Percentiles rank a stretch among this genome's conserved stretches.
These are phyloP conservation scores for Sporisorium iseilematis-ciliati DNA, from an alignment of 1,284 basidiomycete genomes.

Conservation along the genomic window DNA sequence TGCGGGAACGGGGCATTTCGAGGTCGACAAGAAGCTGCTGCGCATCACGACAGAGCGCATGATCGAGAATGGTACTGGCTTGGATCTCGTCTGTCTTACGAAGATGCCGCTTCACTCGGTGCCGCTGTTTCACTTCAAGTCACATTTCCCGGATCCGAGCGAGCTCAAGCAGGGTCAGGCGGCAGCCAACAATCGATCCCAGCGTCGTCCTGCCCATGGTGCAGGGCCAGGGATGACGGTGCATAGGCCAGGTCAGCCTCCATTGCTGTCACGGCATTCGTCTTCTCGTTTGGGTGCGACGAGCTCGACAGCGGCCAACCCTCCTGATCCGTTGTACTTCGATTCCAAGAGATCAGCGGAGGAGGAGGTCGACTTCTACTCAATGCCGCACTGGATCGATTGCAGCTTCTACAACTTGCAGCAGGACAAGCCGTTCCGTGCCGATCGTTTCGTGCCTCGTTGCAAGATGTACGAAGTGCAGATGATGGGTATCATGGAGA, in stretches of 20 bases:
- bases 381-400: constrained; percentile 69
- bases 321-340: constrained; percentile 63
- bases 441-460: constrained; percentile 67
- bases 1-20: constrained; percentile 93
- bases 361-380: constrained; percentile 57
- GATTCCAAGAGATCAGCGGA: constrained; percentile 48
- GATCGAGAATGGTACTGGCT: constrained; percentile 90
- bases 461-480: constrained; percentile 69
- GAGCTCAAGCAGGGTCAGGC: constrained; percentile 37
- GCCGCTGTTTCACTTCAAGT: constrained; percentile 69
- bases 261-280: constrained; percentile 34
- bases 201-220: constrained; percentile 24
- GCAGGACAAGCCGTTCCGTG: constrained; percentile 67
- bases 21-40: constrained; percentile 88
- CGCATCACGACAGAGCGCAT: constrained; percentile 94
- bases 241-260: constrained; percentile 27
- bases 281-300: constrained; percentile 29
- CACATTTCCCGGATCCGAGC: constrained; percentile 46
- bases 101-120: constrained; percentile 92
- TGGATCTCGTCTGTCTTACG: constrained; percentile 89
- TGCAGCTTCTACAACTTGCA: constrained; percentile 69
- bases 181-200: constrained; percentile 10
- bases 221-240: constrained; percentile 40
- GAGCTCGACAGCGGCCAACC: constrained; percentile 16
- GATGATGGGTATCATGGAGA: constrained; percentile 69